Conservation (phyloP, 169 alveolate species). For the Plasmodium adleri region DNA sequence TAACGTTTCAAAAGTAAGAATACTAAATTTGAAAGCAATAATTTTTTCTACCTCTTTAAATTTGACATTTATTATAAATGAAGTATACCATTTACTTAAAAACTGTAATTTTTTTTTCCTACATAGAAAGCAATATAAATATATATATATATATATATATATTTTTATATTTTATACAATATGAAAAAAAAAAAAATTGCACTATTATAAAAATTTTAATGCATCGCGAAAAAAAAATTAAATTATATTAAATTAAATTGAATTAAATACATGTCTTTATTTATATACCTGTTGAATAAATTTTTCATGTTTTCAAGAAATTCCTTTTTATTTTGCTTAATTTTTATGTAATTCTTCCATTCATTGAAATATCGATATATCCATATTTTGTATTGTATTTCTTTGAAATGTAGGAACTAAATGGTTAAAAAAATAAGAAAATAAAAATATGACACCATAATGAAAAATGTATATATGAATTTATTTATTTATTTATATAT, state of each 20-base stretch:
- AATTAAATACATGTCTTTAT: not conserved
- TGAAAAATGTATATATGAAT: not conserved
- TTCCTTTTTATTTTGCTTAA: conserved; percentile 11
- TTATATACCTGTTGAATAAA: conserved; percentile 40
- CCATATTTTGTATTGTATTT: conserved; percentile 18
- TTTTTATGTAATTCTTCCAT: conserved; percentile 36
- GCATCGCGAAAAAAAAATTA: not conserved
- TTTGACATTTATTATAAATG: conserved; percentile 16
- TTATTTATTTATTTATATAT: not conserved
- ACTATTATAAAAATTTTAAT: not conserved
- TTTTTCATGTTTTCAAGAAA: conserved; percentile 26
- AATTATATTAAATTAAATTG: not conserved
- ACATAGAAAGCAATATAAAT: not conserved
- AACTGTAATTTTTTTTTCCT: conserved; percentile 40
- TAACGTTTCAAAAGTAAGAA: not conserved
- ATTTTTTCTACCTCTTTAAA: conserved; percentile 33
- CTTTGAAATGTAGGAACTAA: conserved; percentile 31
- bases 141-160: not conserved
- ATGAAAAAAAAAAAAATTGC: not conserved
- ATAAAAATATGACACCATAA: not conserved
- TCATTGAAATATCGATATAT: conserved; percentile 1
- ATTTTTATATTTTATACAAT: not conserved
- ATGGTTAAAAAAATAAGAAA: not conserved
- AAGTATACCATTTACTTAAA: conserved; percentile 61
- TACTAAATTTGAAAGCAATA: conserved; percentile 3